Conservation (phyloP, 23 red algal genomes). For the Gracilariopsis chorda region DNA sequence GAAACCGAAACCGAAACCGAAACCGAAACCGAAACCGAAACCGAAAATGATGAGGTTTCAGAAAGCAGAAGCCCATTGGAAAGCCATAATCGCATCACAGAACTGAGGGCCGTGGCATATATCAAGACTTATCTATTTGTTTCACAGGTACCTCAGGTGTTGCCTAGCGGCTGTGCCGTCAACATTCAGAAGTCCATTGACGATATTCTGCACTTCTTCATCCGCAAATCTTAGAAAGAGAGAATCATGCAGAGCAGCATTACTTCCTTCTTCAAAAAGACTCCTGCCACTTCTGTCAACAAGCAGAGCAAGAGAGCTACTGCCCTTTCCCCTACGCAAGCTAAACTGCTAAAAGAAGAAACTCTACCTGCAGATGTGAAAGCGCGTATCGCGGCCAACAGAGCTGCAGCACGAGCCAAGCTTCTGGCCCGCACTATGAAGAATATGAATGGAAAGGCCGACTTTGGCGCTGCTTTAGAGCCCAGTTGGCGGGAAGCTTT, state of each 20-base stretch:
- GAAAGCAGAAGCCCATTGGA: too few species aligned
- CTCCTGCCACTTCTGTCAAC: slow-evolving; percentile 10
- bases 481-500: slow-evolving; percentile 60
- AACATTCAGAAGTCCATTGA: too few species aligned
- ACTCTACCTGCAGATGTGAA: slow-evolving; percentile 38
- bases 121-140: too few species aligned
- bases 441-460: background rate
- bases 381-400: slow-evolving; percentile 64
- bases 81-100: too few species aligned
- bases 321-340: slow-evolving; percentile 10
- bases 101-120: too few species aligned
- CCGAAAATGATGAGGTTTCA: too few species aligned
- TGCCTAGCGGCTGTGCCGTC: too few species aligned
- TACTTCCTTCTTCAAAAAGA: slow-evolving; percentile 53
- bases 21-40: too few species aligned
- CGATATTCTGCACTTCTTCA: too few species aligned
- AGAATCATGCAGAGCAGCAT: slow-evolving; percentile 50
- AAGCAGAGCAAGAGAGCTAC: slow-evolving; percentile 27
- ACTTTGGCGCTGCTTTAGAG: slow-evolving; percentile 44
- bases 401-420: slow-evolving; percentile 61
- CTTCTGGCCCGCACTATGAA: slow-evolving; percentile 14
- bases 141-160: too few species aligned
- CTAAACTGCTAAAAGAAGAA: slow-evolving; percentile 16
- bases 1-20: too few species aligned
- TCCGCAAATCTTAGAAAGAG: too few species aligned